Evolutionary conservation across 2,329 filamentous ascomycete species (phyloP).

Genomic region (Capronia epimyces): DNA sequence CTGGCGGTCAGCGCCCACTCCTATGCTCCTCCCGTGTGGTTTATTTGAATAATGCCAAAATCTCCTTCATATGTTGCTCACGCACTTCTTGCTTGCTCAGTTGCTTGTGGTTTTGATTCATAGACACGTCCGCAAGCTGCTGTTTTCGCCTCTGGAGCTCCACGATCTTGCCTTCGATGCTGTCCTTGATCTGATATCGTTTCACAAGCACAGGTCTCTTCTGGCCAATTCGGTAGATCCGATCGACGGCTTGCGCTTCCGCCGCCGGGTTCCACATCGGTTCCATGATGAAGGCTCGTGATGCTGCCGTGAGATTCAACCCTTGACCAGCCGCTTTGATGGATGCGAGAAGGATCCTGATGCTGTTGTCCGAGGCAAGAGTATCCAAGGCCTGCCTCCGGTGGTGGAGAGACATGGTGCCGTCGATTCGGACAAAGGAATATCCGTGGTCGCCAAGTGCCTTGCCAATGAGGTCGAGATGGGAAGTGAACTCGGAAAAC

Average conservation of each 20-base stretch:
- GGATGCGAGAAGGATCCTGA: constrained; percentile 81
- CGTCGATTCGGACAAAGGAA: constrained; percentile 75
- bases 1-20: too few species aligned
- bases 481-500: constrained; percentile 93
- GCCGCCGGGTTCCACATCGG: constrained; percentile 95
- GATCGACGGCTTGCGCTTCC: constrained; percentile 89
- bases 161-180: constrained; percentile 92
- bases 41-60: constrained; percentile 29
- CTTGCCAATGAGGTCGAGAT: constrained; percentile 84
- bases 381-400: constrained; percentile 69
- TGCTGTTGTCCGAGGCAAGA: constrained; percentile 65
- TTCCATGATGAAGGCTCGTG: constrained; percentile 93
- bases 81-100: constrained; percentile 28
- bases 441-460: constrained; percentile 66
- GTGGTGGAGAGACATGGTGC: constrained; percentile 71
- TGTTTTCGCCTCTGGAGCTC: constrained; percentile 88
- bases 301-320: constrained; percentile 81
- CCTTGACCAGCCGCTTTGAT: constrained; percentile 89
- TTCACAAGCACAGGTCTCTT: constrained; percentile 80
- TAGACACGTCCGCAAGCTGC: constrained; percentile 78
- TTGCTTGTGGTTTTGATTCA: constrained; percentile 54
- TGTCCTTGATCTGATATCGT: constrained; percentile 81
- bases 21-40: not conserved
- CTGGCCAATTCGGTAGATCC: constrained; percentile 86
- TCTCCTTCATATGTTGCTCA: constrained; percentile 29